Percentiles rank a stretch among this genome's conserved stretches.
These are phyloP conservation scores for Tagetes erecta DNA, from an alignment of 129 eudicot species.

Conservation along the genomic window DNA sequence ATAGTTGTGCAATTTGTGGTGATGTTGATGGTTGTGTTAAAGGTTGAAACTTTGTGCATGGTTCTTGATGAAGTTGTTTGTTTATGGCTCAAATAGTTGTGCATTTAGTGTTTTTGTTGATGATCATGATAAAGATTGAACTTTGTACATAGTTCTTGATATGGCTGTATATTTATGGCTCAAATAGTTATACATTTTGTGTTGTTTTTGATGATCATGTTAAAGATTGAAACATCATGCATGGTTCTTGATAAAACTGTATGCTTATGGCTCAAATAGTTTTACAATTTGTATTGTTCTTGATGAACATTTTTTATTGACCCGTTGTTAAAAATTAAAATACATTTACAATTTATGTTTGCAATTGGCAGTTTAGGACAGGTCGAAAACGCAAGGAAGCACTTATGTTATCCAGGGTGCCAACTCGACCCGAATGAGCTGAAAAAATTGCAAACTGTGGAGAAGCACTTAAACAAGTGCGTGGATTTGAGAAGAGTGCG, in stretches of 20 bases:
- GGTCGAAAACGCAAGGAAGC: conserved; percentile 70
- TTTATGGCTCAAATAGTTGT: neutral
- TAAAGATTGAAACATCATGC: no score
- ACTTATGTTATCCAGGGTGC: conserved; percentile 49
- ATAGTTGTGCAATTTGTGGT: no score
- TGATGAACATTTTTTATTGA: no score
- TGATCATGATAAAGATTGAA: neutral
- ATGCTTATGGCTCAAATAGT: neutral
- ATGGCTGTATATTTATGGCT: no score
- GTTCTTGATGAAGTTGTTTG: no score
- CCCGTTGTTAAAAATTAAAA: no score
- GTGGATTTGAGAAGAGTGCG: conserved; percentile 55
- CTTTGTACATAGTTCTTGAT: no score
- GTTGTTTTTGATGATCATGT: no score
- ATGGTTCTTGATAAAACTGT: no score
- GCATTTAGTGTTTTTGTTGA: neutral
- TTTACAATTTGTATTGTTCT: no score
- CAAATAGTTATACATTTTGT: no score
- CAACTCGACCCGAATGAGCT: conserved; percentile 54
- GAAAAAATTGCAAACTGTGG: conserved; percentile 59
- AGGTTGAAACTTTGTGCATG: neutral
- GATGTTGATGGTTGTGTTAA: neutral
- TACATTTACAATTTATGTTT: conserved; percentile 2
- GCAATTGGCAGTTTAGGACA: conserved; percentile 65
- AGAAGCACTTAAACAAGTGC: conserved; percentile 60